Base-by-base conservation (phyloP, 208 protist genomes). In the Crithidia bombi region DNA sequence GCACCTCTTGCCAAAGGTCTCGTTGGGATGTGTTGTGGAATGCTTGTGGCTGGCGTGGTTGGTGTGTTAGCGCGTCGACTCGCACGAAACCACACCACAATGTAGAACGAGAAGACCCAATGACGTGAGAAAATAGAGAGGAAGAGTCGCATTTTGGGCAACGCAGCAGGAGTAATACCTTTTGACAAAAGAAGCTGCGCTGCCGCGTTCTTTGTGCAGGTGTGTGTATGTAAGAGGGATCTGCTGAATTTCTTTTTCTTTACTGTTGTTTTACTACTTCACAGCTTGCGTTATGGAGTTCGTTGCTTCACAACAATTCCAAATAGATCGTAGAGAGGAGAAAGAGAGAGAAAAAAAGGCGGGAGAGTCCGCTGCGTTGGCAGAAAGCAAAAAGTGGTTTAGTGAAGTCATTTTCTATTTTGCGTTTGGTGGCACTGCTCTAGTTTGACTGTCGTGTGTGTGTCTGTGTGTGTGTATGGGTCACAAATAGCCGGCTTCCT, bases 11-110 rank as follows among this genome's bases (percentile, higher is more conserved):
- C 70, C 44, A 70, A 64, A 38, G 71, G 64, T 3, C 41, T 71
- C 10, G 49, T 67, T 33, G 71, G 71, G 23, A 61, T 77, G 64
- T 65, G 71, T 47, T 69, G 71, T 28, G 71, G 71, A 1, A 39
- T 77, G 57, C n/a, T 66, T 15, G 49, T 66, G 23, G 71, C 66
- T 12, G 71, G 56, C 11, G 56, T 77, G 23, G 26, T 17, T 9
- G 41, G 71, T 38, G 39, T 65, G 30, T 55, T 77, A 2, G 41
- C 39, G 19, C 71, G 71, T 21, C 71, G 64, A 23, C 36, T 71
- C 36, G 5, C 63, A 10, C 49, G 64, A 30, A 58, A 28, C 28
- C 33, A 14, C 23, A 38, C 39, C 23, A 10, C 57, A 17, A 26
- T 41, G 12, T 64, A 5, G 46, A 10, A 10, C 15, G 23, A 51